Evolutionary conservation across 1,139 yeast species (phyloP).

Genomic region (Oligophagozyma castellii): DNA sequence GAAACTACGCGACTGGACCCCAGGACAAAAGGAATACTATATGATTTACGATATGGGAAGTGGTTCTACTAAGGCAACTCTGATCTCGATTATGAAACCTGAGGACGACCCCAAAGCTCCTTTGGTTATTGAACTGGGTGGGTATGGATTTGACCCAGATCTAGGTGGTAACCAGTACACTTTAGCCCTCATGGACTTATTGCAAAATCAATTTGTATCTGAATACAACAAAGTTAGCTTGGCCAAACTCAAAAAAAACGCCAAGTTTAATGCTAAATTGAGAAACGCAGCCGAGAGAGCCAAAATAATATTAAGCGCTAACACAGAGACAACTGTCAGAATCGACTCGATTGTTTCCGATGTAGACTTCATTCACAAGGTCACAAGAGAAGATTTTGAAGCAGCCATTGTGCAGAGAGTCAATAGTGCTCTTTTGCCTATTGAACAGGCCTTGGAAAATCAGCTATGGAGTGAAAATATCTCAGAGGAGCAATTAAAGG

Average conservation of each 20-base stretch:
- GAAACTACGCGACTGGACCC: constrained; percentile 25
- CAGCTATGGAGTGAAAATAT: constrained; percentile 23
- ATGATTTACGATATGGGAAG: constrained; percentile 87
- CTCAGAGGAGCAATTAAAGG: constrained; percentile 32
- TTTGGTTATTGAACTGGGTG: constrained; percentile 46
- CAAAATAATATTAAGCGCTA: constrained; percentile 76
- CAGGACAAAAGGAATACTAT: constrained; percentile 42
- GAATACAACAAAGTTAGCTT: constrained; percentile 24
- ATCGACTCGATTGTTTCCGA: constrained; percentile 63
- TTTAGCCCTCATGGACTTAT: constrained; percentile 42
- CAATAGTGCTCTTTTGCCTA: constrained; percentile 39
- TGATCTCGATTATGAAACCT: constrained; percentile 46
- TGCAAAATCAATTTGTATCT: constrained; percentile 43
- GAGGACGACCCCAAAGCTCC: constrained; percentile 24
- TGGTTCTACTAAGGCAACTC: constrained; percentile 76
- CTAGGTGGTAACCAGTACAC: constrained; percentile 75
- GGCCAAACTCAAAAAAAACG: constrained; percentile 33
- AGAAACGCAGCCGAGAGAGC: constrained; percentile 81
- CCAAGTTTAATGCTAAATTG: constrained; percentile 52
- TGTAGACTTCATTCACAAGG: constrained; percentile 48
- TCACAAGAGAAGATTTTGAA: constrained; percentile 76
- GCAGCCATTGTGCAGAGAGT: constrained; percentile 33
- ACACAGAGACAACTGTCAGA: constrained; percentile 57
- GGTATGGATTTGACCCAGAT: constrained; percentile 49
- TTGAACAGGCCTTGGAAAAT: constrained; percentile 36